Evolutionary conservation across 352 stramenopile species (phyloP), one percentile per base, ranked within the genome.

Genomic region (Globisporangium middletonii): DNA sequence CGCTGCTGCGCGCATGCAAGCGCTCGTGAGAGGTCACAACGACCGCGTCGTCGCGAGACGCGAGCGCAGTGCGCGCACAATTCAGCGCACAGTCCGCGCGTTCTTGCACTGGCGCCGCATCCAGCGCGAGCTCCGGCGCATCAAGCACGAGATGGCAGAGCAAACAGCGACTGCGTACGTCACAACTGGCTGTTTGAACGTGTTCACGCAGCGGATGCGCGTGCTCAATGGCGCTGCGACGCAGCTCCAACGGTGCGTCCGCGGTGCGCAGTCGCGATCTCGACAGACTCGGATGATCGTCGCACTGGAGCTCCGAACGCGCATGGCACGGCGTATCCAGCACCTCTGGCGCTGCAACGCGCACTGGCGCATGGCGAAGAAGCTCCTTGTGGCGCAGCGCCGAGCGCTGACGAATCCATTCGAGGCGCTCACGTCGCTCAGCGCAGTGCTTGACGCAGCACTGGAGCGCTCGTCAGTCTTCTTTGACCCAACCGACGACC

Each of bases 311-410:
- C 62, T 81, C 19, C 71, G 69, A 4, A 54, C 59, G 7, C 69
- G 67, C 16, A 91, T 93, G 83, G 80, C 72, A 9, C 53, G 50
- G 7, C 73, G 79, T 11, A 73, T 94, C 28, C 83, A 94, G 61
- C 56, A 52, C 8, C 67, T 72, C 1, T 94, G 83, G 83, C 73
- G 77, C 1, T 67, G 78, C 30, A 87, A 71, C 38, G 66, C 70
- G 0, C 77, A 89, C 19, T 62, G 69, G 4, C 76, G 79, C 19
- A 59, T 74, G 27, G 80, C 79, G 0, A 65, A 56, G 27, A 75
- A 74, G 16, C 56, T 92, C 3, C 48, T 89, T 3, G 55, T 37
- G 28, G 69, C 77, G 3, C 83, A 92, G 50, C 71, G 67, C 7
- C 73, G 81, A 12, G 76, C 72, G 0, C 67, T 77, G 23, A 62